Evolutionary conservation across 352 stramenopile species (phyloP), one percentile per base, ranked within the genome.

Genomic region (Saprolegnia parasitica): DNA sequence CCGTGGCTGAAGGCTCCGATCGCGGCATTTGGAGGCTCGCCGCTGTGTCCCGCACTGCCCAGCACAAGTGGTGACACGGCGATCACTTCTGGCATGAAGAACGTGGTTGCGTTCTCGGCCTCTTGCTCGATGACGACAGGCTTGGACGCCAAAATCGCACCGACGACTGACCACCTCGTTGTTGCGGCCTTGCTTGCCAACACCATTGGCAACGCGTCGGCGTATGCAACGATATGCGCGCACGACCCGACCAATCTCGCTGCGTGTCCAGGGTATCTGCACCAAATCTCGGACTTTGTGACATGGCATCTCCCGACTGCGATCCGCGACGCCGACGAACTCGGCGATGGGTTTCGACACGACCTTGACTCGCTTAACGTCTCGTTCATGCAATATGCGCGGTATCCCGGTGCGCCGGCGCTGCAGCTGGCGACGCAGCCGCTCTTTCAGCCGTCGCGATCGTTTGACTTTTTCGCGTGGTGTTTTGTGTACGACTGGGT

Each of bases 401-500:
- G 13, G 1, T 20, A 26, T 16, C 13, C 24, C 5, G 20, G 18
- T 26, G 20, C 37, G 0, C 4, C 39, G 11, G 5, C 61, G 39
- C n/a, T 66, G 10, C 11, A 11, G 23, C 40, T 66, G 1, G 13
- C 42, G 15, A 21, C 29, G 11, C 16, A 21, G 1, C 8, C 5
- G 15, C 16, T 56, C 9, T 67, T 67, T 10, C 21, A 67, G 5
- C 20, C 61, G 10, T 49, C 42, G 18, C 3, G 3, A 21, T 23
- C 5, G 4, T 70, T 70, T 37, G 10, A 40, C 13, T 29, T 61
- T 21, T 70, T 54, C 45, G 21, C 20, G 0, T 70, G 63, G 63
- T 32, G 6, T 1, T 54, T 62, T 6, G 4, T 70, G 15, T 23
- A 60, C 35, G 63, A 70, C 49, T 70, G 63, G 63, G 63, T 61